phyloP scores from a whole-genome alignment of 345 rosid genomes.

The Eucalyptus erythrocorys region DNA sequence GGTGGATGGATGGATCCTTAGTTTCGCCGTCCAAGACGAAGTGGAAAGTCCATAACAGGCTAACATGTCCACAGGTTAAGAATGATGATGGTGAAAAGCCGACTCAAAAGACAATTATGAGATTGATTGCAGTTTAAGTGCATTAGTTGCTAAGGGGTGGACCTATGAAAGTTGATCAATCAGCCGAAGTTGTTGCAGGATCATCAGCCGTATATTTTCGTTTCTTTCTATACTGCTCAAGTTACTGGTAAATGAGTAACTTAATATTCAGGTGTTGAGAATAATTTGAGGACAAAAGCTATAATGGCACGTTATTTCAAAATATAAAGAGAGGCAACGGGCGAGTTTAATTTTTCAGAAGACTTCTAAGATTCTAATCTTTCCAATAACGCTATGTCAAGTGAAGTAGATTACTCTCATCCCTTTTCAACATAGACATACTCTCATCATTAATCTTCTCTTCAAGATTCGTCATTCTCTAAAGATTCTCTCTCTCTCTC shows the following conservation, averaged over 20 bases:
- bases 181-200: background rate
- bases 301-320: accelerated
- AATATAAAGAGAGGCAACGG: background rate
- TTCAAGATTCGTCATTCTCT: too few relatives aligned
- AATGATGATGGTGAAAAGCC: background rate
- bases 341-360: background rate
- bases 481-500: too few relatives aligned
- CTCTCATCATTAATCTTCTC: background rate
- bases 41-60: accelerated
- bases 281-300: background rate
- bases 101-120: accelerated
- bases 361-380: background rate
- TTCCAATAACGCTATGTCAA: background rate
- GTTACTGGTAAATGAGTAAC: background rate
- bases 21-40: accelerated
- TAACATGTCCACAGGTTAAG: background rate
- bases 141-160: background rate
- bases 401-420: background rate
- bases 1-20: background rate
- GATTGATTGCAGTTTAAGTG: background rate
- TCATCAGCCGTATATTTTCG: background rate
- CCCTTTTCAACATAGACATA: background rate
- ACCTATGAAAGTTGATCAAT: background rate
- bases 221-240: background rate
- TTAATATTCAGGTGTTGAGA: background rate